Percentiles rank a stretch among this genome's conserved stretches.
Conservation (phyloP, 2,329 filamentous ascomycete species). For the Tolypocladium nubicola region DNA sequence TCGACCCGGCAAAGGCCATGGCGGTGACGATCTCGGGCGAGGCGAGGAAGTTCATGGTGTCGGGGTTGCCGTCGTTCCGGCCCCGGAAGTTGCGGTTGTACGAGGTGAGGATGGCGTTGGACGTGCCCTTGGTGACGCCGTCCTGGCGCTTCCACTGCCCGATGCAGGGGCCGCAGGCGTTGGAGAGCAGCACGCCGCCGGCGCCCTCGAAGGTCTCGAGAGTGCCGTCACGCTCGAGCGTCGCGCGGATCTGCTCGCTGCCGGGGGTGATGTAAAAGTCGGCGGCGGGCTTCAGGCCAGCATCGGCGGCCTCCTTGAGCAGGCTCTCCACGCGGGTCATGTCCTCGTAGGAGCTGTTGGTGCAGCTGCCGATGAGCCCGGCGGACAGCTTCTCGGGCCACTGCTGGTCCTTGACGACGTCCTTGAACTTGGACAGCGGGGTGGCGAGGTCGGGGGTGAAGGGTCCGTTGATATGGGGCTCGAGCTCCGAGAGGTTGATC, state of each 20-base stretch:
- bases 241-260: constrained; percentile 93
- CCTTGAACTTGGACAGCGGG: constrained; percentile 80
- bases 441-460: constrained; percentile 95
- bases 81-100: constrained; percentile 99
- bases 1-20: constrained; percentile 84
- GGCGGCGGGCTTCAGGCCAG: constrained; percentile 80
- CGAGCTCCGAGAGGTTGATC: constrained; percentile 80
- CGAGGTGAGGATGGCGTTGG: constrained; percentile 90
- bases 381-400: constrained; percentile 91
- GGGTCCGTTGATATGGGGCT: constrained; percentile 94
- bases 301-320: constrained; percentile 79
- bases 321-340: constrained; percentile 94
- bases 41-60: constrained; percentile 97
- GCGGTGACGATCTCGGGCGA: constrained; percentile 95
- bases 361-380: constrained; percentile 93
- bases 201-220: constrained; percentile 77
- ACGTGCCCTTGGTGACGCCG: constrained; percentile 69
- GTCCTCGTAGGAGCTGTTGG: constrained; percentile 97
- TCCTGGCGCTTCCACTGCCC: constrained; percentile 94
- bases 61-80: constrained; percentile 91
- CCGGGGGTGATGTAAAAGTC: constrained; percentile 96
- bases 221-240: constrained; percentile 79
- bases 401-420: constrained; percentile 68
- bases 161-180: constrained; percentile 89
- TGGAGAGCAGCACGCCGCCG: constrained; percentile 82